These are phyloP conservation scores for Lathyrus sativus DNA, from an alignment of 306 rosid species.

Conservation along the genomic window DNA sequence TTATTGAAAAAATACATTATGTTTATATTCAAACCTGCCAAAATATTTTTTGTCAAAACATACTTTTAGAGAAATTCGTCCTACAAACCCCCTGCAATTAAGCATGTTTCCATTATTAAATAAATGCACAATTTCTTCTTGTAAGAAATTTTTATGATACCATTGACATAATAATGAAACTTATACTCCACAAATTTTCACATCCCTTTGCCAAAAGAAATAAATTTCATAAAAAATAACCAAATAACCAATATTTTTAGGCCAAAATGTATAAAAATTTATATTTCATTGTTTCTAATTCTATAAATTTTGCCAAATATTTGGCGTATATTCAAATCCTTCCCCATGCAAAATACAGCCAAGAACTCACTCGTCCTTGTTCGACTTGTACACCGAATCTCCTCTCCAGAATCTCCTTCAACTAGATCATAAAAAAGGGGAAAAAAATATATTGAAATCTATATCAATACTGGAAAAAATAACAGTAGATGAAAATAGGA, in stretches of 20 bases:
- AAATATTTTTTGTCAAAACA: too few species aligned
- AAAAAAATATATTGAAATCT: slow-evolving; percentile 2
- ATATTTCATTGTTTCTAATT: slow-evolving; percentile 3
- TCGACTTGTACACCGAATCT: slow-evolving; percentile 3
- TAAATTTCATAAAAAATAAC: not conserved
- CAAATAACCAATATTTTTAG: not conserved
- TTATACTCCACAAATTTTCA: not conserved
- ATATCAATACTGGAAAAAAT: not conserved
- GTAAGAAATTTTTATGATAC: not conserved
- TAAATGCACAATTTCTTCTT: not conserved
- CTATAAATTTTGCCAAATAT: slow-evolving; percentile 7
- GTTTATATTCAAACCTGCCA: too few species aligned
- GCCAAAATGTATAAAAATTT: slow-evolving; percentile 11
- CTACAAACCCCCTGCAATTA: too few species aligned
- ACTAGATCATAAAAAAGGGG: not conserved
- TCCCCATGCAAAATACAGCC: slow-evolving; percentile 14
- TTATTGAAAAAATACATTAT: too few species aligned
- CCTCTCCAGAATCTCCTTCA: slow-evolving; percentile 14
- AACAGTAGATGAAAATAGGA: slow-evolving; percentile 2
- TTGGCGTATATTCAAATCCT: not conserved
- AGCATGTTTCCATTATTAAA: not conserved
- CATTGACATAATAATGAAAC: not conserved
- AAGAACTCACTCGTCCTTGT: not conserved
- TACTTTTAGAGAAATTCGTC: too few species aligned
- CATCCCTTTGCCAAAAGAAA: not conserved